Conservation (phyloP, 169 alveolate species). For the Eimeria acervulina region DNA sequence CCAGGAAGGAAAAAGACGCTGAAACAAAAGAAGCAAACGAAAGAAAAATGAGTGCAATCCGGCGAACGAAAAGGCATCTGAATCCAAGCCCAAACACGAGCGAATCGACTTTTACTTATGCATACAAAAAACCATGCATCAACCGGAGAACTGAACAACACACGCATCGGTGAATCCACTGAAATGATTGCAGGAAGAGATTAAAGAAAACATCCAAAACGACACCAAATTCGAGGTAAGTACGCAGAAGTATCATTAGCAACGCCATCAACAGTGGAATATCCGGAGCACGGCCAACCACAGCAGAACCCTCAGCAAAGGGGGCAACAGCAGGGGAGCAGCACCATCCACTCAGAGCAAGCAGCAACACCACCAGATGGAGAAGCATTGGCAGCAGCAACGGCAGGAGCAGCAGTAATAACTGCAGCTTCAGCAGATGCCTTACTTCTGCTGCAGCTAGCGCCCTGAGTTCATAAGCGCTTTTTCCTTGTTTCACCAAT, state of each 20-base stretch:
- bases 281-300: neutral
- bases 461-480: slow-evolving; percentile 79
- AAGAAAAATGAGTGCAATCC: neutral
- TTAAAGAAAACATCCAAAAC: neutral
- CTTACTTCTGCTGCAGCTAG: slow-evolving; percentile 81
- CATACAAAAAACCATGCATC: neutral
- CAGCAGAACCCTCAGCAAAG: neutral
- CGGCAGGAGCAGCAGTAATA: neutral
- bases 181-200: neutral
- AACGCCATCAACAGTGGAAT: neutral
- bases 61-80: neutral
- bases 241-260: neutral
- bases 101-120: neutral
- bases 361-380: neutral
- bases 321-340: neutral
- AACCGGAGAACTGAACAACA: neutral
- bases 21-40: neutral
- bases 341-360: neutral
- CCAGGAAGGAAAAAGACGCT: no score
- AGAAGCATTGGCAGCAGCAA: slow-evolving; percentile 9
- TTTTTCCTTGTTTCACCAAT: slow-evolving; percentile 80
- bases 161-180: neutral
- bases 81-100: neutral
- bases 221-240: neutral
- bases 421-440: neutral